Evolutionary conservation across 2,329 filamentous ascomycete genomes (phyloP), one percentile per base, ranked within the genome.

Genomic region (Myriosclerotinia duriaeana): DNA sequence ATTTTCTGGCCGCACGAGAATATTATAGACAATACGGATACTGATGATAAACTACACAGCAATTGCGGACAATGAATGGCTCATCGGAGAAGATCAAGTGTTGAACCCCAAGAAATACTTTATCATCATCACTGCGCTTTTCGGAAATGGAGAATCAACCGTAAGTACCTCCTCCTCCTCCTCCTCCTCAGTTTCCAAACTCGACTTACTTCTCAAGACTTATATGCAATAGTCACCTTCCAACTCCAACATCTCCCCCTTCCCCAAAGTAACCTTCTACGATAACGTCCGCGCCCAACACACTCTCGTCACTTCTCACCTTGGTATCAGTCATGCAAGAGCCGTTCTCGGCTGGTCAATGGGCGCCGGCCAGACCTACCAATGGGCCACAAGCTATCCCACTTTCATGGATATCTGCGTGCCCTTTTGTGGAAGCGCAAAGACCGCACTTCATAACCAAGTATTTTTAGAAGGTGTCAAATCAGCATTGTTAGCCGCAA

Each of bases 61-160:
- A 3, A 90, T 93, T 69, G 79, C 82, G 2, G 87, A 91, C 73
- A 93, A 93, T 68, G 82, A 89, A 74, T 93, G 90, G 90, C 83
- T 93, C 14, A 83, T 91, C 53, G 74, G 74, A 65, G 73, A 75
- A 62, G 66, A 73, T 9, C 70, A 74, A 75, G 84, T 87, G 0
- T 80, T 93, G 53, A 84, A 84, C 68, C 89, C 90, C 0, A 79
- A 80, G 17, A 82, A 86, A 56, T 89, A 88, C 78, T 90, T 85
- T 77, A 89, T 91, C 67, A 84, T 91, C 72, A 84, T 91, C 69
- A 82, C 86, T 0, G 89, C 88, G 0, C 79, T 91, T 4, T 89
- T 91, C 71, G 88, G 88, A 7, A 90, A 91, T 70, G 83, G 86
- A 2, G 83, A 91, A 74, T 90, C 87, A 1, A 86, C 83, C 0